A percentile compares a stretch with the other conserved stretches of the same genome.
phyloP scores from a whole-genome alignment of 2,329 filamentous ascomycete genomes.

The Neofusicoccum parvum region DNA sequence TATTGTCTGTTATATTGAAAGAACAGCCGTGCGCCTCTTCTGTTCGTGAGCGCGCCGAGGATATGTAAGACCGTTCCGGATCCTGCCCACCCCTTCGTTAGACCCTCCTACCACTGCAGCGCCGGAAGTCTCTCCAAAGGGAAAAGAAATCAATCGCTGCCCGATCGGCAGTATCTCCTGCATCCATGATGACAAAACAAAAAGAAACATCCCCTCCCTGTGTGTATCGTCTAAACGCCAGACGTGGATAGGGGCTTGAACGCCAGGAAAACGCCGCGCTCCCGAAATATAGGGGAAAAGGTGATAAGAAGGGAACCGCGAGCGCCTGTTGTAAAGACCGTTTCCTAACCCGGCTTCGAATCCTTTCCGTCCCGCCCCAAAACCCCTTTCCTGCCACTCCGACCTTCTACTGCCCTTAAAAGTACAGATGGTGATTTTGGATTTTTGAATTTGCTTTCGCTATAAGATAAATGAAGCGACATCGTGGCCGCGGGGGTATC shows the following conservation, averaged over 20 bases:
- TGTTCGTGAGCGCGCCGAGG: not conserved
- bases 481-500: conserved; percentile 5
- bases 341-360: not conserved
- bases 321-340: not conserved
- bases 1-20: not conserved
- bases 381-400: not conserved
- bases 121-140: not conserved
- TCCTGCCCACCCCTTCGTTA: not conserved
- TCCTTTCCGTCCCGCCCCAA: not conserved
- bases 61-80: not conserved
- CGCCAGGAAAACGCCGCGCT: not conserved
- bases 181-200: not conserved
- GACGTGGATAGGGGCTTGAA: not conserved
- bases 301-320: not conserved
- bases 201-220: not conserved
- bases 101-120: not conserved
- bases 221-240: not conserved
- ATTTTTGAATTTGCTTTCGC: conserved; percentile 24
- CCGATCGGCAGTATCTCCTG: not conserved
- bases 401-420: not conserved
- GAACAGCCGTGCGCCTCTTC: not conserved
- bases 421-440: conserved; percentile 26
- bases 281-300: not conserved
- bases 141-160: not conserved
- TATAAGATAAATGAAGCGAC: not conserved